phyloP scores from a whole-genome alignment of 1,139 yeast genomes.

The Pichia sp. region DNA sequence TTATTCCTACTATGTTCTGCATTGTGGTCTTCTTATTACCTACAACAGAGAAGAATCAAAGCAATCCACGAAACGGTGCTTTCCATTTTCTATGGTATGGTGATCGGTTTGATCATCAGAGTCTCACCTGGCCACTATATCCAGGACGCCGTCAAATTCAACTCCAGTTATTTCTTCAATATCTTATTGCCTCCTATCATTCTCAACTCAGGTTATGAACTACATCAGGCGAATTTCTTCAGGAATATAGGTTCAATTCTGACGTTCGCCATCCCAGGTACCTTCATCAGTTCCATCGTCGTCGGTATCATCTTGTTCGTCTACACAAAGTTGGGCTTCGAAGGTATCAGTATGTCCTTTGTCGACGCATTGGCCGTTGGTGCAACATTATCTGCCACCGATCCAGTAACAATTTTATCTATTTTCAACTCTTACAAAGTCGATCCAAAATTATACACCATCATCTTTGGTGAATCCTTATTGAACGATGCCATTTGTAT shows the following conservation, averaged over 20 bases:
- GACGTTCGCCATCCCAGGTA: conserved; percentile 97
- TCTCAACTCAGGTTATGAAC: conserved; percentile 92
- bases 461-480: conserved; percentile 94
- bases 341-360: conserved; percentile 82
- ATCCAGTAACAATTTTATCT: conserved; percentile 95
- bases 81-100: conserved; percentile 95
- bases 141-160: conserved; percentile 95
- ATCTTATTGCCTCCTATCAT: conserved; percentile 95
- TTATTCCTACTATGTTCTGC: conserved; percentile 81
- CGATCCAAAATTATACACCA: conserved; percentile 95
- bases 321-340: conserved; percentile 92
- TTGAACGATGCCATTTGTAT: conserved; percentile 97
- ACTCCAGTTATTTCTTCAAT: conserved; percentile 92
- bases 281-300: conserved; percentile 87
- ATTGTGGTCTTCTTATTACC: conserved; percentile 90
- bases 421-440: conserved; percentile 97
- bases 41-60: conserved; percentile 88
- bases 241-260: conserved; percentile 88
- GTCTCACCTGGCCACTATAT: conserved; percentile 95
- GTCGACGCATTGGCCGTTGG: conserved; percentile 98
- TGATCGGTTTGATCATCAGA: conserved; percentile 88
- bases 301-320: conserved; percentile 80
- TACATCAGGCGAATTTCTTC: conserved; percentile 94
- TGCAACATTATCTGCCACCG: conserved; percentile 97
- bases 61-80: conserved; percentile 97